Evolutionary conservation across 2,329 filamentous ascomycete species (phyloP).

Genomic region (Bipolaris oryzae): DNA sequence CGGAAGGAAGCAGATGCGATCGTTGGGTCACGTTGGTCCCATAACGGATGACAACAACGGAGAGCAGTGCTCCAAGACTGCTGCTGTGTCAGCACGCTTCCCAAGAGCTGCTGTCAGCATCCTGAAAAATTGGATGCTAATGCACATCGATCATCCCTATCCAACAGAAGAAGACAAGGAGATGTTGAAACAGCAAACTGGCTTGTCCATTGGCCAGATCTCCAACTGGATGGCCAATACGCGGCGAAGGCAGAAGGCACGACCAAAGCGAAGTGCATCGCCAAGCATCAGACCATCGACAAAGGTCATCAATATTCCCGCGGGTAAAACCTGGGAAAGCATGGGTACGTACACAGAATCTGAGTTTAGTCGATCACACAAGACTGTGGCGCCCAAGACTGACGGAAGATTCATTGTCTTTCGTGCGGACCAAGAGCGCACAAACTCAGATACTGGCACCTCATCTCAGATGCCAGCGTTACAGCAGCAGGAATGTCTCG

Average conservation of each 20-base stretch:
- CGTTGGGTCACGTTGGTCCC: slow-evolving; percentile 43
- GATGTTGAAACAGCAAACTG: slow-evolving; percentile 76
- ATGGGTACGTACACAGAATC: slow-evolving; percentile 40
- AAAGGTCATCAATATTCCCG: slow-evolving; percentile 75
- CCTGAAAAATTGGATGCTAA: slow-evolving; percentile 82
- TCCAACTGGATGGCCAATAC: slow-evolving; percentile 93
- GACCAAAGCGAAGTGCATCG: slow-evolving; percentile 69
- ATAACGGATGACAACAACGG: slow-evolving; percentile 41
- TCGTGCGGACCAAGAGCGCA: slow-evolving; percentile 16
- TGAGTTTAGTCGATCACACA: slow-evolving; percentile 23
- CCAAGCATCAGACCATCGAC: slow-evolving; percentile 69
- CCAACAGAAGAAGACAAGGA: slow-evolving; percentile 88
- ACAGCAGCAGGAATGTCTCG: slow-evolving; percentile 33
- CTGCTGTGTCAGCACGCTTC: slow-evolving; percentile 59
- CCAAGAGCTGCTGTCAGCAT: slow-evolving; percentile 79
- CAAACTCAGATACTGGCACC: slow-evolving; percentile 4
- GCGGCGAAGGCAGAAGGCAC: slow-evolving; percentile 78
- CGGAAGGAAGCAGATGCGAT: slow-evolving; percentile 48
- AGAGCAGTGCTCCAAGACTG: slow-evolving; percentile 40
- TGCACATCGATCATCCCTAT: slow-evolving; percentile 82
- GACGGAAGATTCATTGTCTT: slow-evolving; percentile 34
- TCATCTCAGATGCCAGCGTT: slow-evolving; percentile 12
- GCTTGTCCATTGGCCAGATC: slow-evolving; percentile 82
- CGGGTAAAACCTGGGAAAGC: slow-evolving; percentile 60
- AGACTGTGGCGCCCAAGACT: slow-evolving; percentile 21